Evolutionary conservation across 1,284 basidiomycete species (phyloP).

Genomic region (Salmacisia buchloeana): DNA sequence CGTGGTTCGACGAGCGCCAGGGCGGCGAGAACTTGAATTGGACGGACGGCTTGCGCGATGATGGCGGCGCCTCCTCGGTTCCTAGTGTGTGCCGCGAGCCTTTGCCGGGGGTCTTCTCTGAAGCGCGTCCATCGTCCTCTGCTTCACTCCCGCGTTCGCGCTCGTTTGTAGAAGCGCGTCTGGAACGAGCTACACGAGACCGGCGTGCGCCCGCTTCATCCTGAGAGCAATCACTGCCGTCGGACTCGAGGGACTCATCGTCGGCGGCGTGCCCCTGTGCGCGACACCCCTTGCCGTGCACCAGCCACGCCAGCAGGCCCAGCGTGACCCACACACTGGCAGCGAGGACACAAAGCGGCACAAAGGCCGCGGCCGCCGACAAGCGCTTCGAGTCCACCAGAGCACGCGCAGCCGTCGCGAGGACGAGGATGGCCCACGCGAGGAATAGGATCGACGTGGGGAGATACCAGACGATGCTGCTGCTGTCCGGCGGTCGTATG

Average conservation of each 20-base stretch:
- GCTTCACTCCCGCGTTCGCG: too few species aligned
- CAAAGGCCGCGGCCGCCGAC: neutral
- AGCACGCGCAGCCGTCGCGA: neutral
- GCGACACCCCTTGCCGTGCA: neutral
- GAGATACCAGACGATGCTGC: neutral
- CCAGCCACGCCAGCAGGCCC: neutral
- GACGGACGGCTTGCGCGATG: too few species aligned
- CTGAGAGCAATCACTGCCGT: too few species aligned
- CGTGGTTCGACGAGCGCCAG: too few species aligned
- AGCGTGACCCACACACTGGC: neutral
- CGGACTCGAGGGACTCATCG: neutral
- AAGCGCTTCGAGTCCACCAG: neutral
- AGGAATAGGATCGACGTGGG: neutral
- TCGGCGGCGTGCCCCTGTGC: neutral
- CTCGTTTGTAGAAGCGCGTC: too few species aligned
- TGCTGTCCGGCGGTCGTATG: neutral
- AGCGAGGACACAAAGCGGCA: neutral
- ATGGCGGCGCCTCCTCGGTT: too few species aligned
- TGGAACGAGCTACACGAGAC: too few species aligned
- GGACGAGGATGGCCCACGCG: neutral
- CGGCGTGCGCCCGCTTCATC: too few species aligned
- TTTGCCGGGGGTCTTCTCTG: too few species aligned
- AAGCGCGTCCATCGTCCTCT: too few species aligned
- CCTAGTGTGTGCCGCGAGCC: too few species aligned
- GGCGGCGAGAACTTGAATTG: too few species aligned